Conservation (phyloP, 1,284 basidiomycete genomes). For the Spongiforma sp. region DNA sequence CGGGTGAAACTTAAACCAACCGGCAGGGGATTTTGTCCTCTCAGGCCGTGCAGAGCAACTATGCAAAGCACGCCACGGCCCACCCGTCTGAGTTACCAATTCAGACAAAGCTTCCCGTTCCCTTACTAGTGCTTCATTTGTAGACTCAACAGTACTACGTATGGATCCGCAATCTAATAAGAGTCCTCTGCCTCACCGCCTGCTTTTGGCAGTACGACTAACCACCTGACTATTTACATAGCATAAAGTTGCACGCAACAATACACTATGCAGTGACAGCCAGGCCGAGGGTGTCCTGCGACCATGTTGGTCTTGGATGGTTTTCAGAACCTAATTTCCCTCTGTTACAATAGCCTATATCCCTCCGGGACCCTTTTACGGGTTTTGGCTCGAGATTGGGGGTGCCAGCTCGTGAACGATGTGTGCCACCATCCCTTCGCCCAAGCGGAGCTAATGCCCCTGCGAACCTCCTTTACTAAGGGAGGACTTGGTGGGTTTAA, state of each 20-base stretch:
- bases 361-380: conserved; percentile 1
- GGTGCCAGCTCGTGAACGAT: not conserved
- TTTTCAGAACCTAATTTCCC: conserved; percentile 8
- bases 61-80: not conserved
- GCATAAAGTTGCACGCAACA: no score
- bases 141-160: not conserved
- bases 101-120: conserved; percentile 5
- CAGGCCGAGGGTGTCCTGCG: not conserved
- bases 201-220: not conserved
- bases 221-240: not conserved
- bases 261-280: no score
- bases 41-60: conserved; percentile 5
- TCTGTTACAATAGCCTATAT: conserved; percentile 5
- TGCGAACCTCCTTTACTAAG: conserved; percentile 10
- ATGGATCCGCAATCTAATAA: conserved; percentile 7
- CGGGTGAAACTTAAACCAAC: not conserved
- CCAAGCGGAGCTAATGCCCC: not conserved
- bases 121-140: conserved; percentile 10
- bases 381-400: not conserved
- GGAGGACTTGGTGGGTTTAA: conserved; percentile 3
- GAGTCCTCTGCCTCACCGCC: conserved; percentile 5
- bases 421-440: no score
- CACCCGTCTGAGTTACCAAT: not conserved
- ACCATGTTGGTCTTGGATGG: conserved; percentile 6
- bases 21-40: conserved; percentile 10